phyloP scores from a whole-genome alignment of 805 yeast genomes.

The Yamadazyma insecticola region DNA sequence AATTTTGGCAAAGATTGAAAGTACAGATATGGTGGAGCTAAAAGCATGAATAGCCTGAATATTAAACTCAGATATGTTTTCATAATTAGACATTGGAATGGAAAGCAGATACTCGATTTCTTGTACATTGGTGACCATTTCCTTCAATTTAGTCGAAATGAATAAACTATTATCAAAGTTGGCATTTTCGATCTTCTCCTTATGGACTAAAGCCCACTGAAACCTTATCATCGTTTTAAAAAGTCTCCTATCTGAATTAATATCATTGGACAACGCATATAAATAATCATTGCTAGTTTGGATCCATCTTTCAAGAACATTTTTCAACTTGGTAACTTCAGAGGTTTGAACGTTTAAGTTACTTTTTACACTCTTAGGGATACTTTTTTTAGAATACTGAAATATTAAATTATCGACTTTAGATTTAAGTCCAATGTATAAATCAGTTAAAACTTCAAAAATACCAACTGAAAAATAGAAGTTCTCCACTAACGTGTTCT shows the following conservation, averaged over 20 bases:
- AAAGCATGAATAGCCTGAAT: constrained; percentile 50
- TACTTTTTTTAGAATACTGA: constrained; percentile 12
- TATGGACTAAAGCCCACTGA: constrained; percentile 32
- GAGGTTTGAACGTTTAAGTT: constrained; percentile 31
- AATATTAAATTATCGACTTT: constrained; percentile 17
- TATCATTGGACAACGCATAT: no score
- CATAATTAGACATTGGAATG: constrained; percentile 53
- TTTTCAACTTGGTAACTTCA: constrained; percentile 33
- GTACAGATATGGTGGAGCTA: constrained; percentile 65
- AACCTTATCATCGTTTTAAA: constrained; percentile 9
- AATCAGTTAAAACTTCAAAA: constrained; percentile 45
- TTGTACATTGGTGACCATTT: constrained; percentile 7
- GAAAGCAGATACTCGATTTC: no score
- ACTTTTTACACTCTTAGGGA: constrained; percentile 20
- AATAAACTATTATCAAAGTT: constrained; percentile 26
- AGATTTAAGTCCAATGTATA: constrained; percentile 28
- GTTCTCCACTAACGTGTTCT: constrained; percentile 1
- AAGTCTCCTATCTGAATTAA: no score
- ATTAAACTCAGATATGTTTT: constrained; percentile 54
- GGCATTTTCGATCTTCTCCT: constrained; percentile 22
- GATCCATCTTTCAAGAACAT: constrained; percentile 48
- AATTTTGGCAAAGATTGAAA: constrained; percentile 57
- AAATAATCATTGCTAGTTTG: no score
- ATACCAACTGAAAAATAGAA: constrained; percentile 31
- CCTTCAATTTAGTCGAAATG: constrained; percentile 19